Conservation (phyloP, 2,329 filamentous ascomycete species). For the Phoma sp. region DNA sequence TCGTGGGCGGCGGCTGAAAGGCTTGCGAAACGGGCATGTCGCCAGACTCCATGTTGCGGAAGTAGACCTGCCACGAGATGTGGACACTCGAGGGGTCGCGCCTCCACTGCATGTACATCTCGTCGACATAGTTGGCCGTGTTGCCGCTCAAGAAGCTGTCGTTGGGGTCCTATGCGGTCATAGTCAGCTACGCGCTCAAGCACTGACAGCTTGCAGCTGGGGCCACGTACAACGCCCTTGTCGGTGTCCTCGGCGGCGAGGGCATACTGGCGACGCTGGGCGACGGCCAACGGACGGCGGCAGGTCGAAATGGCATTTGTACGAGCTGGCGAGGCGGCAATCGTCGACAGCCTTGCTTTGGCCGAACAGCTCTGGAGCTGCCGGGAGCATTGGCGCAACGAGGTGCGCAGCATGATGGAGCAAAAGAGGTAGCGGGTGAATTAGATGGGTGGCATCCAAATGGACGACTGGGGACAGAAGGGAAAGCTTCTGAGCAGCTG, state of each 20-base stretch:
- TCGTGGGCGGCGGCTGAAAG: constrained; percentile 92
- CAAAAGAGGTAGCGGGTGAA: constrained; percentile 25
- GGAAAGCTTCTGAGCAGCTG: constrained; percentile 24
- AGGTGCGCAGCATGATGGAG: constrained; percentile 74
- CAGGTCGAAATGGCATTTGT: constrained; percentile 55
- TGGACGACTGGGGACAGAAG: constrained; percentile 29
- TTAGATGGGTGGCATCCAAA: constrained; percentile 43
- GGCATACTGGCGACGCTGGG: constrained; percentile 65
- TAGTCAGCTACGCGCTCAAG: constrained; percentile 31
- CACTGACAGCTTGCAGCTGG: constrained; percentile 7
- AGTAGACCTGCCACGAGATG: constrained; percentile 99
- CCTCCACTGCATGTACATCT: constrained; percentile 99
- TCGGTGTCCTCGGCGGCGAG: constrained; percentile 64
- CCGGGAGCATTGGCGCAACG: constrained; percentile 70
- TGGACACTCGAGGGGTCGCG: constrained; percentile 92
- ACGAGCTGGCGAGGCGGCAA: constrained; percentile 47
- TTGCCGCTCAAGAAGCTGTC: constrained; percentile 97
- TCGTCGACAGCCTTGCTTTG: constrained; percentile 53
- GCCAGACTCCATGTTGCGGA: constrained; percentile 98
- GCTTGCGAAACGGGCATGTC: constrained; percentile 98
- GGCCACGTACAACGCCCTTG: constrained; percentile 65
- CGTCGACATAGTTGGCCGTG: constrained; percentile 98
- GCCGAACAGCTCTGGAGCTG: constrained; percentile 66
- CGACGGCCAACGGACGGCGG: constrained; percentile 56
- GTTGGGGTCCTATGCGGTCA: constrained; percentile 72